Base-by-base conservation (phyloP, 2,329 filamentous ascomycete species). In the Epichloe sibirici region DNA sequence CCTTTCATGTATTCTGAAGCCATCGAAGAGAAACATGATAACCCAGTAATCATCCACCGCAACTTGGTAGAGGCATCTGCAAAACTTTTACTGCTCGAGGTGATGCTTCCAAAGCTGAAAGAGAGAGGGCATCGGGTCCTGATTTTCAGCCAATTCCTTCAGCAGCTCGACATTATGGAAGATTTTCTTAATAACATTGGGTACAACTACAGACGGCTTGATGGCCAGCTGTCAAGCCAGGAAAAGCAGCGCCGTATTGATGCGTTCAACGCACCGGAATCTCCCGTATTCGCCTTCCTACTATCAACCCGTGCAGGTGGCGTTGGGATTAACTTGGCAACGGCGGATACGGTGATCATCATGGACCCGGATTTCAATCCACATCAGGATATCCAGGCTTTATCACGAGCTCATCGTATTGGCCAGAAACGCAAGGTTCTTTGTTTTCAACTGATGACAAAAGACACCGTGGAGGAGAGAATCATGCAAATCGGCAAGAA, bases 361-460 rank as follows among this genome's bases (percentile, higher is more conserved):
- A 82, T 97, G 58, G 90, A 98, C 61, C 89, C 89, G 0, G 93
- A 98, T 64, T 97, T 95, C 74, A 98, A 98, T 56, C 93, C 93
- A 0, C 93, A 98, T 63, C 93, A 98, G 68, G 94, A 98, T 62
- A 86, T 98, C 42, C 93, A 98, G 66, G 93, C 93, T 0, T 76
- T 98, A 34, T 95, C 91, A 34, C 83, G 94, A 58, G 93, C 91
- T 17, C 93, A 98, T 68, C 85, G 93, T 28, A 97, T 98, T 57
- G 94, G 94, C 0, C 94, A 98, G 68, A 89, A 90, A 67, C 90
- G 93, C 59, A 96, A 94, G 61, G 93, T 98, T 0, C 76, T 98
- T 2, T 95, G 94, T 58, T 95, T 97, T 62, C 91, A 97, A 65
- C 72, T 98, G 0, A 89, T 95, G 74, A 97, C 90, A 2, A 86